These are phyloP conservation scores for Globisporangium nunn DNA, from an alignment of 352 stramenopile genomes.

Conservation along the genomic window DNA sequence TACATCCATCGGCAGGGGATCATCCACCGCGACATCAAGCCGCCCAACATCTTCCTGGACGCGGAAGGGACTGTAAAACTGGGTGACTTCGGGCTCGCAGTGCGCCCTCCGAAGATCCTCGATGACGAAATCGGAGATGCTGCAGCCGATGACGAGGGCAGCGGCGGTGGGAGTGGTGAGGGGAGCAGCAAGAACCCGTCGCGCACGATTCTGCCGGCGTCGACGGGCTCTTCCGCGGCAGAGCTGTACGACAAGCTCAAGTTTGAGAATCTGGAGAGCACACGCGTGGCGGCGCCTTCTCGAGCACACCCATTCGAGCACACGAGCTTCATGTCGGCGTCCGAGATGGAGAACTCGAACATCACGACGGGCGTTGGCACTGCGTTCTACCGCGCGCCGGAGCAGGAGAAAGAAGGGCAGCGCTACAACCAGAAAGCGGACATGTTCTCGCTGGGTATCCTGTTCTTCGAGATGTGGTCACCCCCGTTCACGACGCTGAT, in stretches of 20 bases:
- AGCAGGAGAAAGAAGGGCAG: conserved; percentile 87
- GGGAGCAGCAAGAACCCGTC: conserved; percentile 6
- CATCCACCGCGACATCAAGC: conserved; percentile 92
- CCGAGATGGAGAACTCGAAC: conserved; percentile 37
- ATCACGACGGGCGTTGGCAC: conserved; percentile 94
- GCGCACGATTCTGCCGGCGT: conserved; percentile 35
- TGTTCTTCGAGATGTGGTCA: conserved; percentile 96
- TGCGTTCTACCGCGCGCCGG: conserved; percentile 92
- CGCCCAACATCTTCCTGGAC: conserved; percentile 93
- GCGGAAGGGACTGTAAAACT: conserved; percentile 89
- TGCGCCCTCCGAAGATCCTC: conserved; percentile 53
- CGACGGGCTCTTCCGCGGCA: conserved; percentile 58
- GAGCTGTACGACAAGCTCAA: conserved; percentile 62
- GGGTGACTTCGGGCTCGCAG: conserved; percentile 93
- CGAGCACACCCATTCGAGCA: conserved; percentile 15
- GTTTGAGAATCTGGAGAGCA: conserved; percentile 64
- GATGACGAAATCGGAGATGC: conserved; percentile 37
- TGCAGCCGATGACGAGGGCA: conserved; percentile 11
- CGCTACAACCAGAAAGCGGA: conserved; percentile 90
- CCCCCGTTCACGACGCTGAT: conserved; percentile 89
- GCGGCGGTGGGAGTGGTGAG: not conserved
- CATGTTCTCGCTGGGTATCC: conserved; percentile 93
- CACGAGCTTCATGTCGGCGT: conserved; percentile 46
- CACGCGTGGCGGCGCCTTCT: conserved; percentile 20
- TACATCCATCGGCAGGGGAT: conserved; percentile 93